phyloP scores from a whole-genome alignment of 495 filamentous ascomycete genomes.

The Penicillium herquei region DNA sequence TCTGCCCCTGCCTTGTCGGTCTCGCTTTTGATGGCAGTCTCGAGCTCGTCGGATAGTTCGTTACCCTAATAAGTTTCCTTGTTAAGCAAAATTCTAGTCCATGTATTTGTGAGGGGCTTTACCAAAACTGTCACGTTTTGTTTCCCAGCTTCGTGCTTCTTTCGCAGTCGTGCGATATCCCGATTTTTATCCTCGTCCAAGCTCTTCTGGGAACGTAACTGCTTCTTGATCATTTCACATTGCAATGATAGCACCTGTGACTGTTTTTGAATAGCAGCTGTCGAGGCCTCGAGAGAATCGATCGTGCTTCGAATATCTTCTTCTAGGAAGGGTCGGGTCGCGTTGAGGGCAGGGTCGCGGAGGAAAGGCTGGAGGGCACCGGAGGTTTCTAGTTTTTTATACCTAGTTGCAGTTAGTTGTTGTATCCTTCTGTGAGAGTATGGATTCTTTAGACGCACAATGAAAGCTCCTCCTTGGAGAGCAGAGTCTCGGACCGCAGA shows the following conservation, averaged over 20 bases:
- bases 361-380: constrained; percentile 31
- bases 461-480: constrained; percentile 41
- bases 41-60: constrained; percentile 34
- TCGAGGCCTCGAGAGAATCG: constrained; percentile 36
- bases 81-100: constrained; percentile 18
- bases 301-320: constrained; percentile 40
- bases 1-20: constrained; percentile 32
- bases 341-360: constrained; percentile 21
- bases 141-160: constrained; percentile 38
- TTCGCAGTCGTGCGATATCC: constrained; percentile 31
- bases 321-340: constrained; percentile 40
- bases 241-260: constrained; percentile 30
- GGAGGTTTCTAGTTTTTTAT: constrained; percentile 31
- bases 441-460: constrained; percentile 24
- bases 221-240: constrained; percentile 28
- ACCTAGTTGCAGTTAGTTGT: constrained; percentile 23
- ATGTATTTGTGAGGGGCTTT: constrained; percentile 1
- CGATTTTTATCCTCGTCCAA: constrained; percentile 21
- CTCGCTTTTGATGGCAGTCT: constrained; percentile 27
- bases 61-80: constrained; percentile 22
- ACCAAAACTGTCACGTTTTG: constrained; percentile 37
- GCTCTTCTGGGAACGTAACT: constrained; percentile 24
- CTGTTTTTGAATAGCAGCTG: constrained; percentile 35
- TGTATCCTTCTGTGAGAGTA: background rate
- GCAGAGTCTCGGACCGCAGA: constrained; percentile 32